Evolutionary conservation across 208 protist genomes (phyloP).

Genomic region (Trypanosoma mega): DNA sequence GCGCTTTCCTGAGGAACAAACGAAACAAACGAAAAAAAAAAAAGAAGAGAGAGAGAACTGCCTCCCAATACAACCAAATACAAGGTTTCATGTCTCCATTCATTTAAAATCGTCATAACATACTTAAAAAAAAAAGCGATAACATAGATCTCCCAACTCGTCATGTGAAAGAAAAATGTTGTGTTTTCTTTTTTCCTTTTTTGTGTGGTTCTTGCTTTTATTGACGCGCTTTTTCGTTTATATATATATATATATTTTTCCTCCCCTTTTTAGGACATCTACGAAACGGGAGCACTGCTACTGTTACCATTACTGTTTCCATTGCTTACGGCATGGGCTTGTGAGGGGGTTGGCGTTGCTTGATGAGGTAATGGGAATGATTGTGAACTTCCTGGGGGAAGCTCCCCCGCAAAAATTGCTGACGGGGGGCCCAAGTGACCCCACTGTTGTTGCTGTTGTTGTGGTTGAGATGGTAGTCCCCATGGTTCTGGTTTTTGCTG

Average conservation of each 20-base stretch:
- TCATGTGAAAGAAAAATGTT: no score
- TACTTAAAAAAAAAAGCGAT: no score
- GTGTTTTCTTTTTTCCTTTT: no score
- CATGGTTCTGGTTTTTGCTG: neutral
- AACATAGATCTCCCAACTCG: no score
- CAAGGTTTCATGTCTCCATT: neutral
- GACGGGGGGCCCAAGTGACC: neutral
- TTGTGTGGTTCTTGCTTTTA: neutral
- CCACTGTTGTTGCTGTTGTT: neutral
- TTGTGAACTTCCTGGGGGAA: no score
- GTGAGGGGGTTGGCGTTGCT: neutral
- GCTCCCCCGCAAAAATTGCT: no score
- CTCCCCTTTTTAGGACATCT: no score
- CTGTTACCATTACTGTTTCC: constrained; percentile 13
- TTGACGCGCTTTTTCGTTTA: neutral
- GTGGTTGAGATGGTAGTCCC: neutral
- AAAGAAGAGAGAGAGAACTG: no score
- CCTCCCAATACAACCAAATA: neutral
- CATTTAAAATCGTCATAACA: no score
- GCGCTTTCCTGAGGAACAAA: no score
- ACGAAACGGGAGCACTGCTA: neutral
- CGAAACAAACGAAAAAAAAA: no score
- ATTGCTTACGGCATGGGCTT: neutral
- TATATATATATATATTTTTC: no score
- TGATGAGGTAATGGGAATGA: neutral